Evolutionary conservation across 495 filamentous ascomycete species (phyloP).

Genomic region (Cercophora newfieldiana): DNA sequence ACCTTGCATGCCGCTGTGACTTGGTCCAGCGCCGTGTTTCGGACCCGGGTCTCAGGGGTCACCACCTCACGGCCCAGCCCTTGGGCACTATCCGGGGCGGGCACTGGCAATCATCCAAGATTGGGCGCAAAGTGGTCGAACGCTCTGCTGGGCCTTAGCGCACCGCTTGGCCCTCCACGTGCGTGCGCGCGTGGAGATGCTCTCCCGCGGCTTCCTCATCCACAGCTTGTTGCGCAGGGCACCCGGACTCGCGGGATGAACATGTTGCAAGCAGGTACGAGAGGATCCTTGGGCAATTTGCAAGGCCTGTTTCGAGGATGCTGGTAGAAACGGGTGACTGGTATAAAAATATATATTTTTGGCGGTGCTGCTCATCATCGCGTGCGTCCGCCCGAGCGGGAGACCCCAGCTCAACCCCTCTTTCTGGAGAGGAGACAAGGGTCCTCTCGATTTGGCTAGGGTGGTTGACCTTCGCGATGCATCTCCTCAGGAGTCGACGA

Average conservation of each 20-base stretch:
- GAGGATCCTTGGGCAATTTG: background rate
- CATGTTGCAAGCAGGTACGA: background rate
- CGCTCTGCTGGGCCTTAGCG: background rate
- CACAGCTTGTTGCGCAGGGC: too few relatives aligned
- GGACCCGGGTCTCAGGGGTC: background rate
- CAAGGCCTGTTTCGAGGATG: background rate
- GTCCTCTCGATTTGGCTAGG: background rate
- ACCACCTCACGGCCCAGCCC: background rate
- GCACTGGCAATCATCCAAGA: conserved; percentile 3
- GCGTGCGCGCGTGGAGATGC: background rate
- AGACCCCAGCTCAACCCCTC: background rate
- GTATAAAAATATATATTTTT: background rate
- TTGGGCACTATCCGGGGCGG: background rate
- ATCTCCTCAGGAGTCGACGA: background rate
- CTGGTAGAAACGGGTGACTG: background rate
- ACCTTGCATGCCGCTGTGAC: too few relatives aligned
- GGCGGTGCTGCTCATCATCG: background rate
- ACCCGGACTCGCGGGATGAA: background rate
- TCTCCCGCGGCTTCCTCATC: background rate
- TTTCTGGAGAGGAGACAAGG: background rate
- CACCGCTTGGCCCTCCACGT: background rate
- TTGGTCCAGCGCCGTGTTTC: too few relatives aligned
- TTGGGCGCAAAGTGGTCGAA: background rate
- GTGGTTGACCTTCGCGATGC: background rate
- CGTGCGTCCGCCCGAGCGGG: background rate